Percentiles rank a stretch among this genome's conserved stretches.
phyloP scores from a whole-genome alignment of 805 yeast genomes.

The Phaffomyces opuntiae region DNA sequence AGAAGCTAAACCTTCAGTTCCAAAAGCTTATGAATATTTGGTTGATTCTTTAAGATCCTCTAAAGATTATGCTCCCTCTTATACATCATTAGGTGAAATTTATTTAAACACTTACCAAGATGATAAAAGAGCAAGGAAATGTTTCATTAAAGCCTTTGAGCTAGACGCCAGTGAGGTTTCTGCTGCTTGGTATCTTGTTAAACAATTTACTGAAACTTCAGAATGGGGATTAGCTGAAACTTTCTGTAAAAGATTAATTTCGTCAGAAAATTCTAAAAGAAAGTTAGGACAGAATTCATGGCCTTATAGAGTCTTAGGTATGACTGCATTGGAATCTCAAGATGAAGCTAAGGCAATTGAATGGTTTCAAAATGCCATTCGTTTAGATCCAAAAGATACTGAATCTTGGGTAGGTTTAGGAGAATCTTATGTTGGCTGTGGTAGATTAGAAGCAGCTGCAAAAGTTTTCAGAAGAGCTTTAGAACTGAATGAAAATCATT shows the following conservation, averaged over 20 bases:
- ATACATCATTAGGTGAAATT: slow-evolving; percentile 72
- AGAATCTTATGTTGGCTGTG: slow-evolving; percentile 84
- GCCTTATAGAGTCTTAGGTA: slow-evolving; percentile 88
- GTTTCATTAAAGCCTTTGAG: slow-evolving; percentile 87
- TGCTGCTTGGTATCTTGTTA: slow-evolving; percentile 70
- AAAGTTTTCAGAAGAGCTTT: slow-evolving; percentile 72
- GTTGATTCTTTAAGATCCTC: slow-evolving; percentile 57
- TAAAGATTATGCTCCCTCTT: slow-evolving; percentile 68
- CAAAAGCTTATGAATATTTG: slow-evolving; percentile 52
- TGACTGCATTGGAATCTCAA: slow-evolving; percentile 62
- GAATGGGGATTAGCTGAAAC: slow-evolving; percentile 87
- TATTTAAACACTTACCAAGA: slow-evolving; percentile 57
- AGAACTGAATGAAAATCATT: slow-evolving; percentile 42
- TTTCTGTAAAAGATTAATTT: slow-evolving; percentile 58
- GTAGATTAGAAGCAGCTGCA: slow-evolving; percentile 78
- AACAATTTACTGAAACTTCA: slow-evolving; percentile 52
- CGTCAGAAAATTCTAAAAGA: slow-evolving; percentile 53
- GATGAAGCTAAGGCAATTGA: slow-evolving; percentile 77
- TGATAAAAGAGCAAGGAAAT: slow-evolving; percentile 64
- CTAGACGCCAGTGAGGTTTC: slow-evolving; percentile 66
- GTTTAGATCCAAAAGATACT: slow-evolving; percentile 57
- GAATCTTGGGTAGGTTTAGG: slow-evolving; percentile 95
- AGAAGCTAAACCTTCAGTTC: slow-evolving; percentile 10
- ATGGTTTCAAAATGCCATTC: slow-evolving; percentile 79
- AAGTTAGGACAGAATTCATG: slow-evolving; percentile 48